A percentile compares a stretch with the other conserved stretches of the same genome.
Evolutionary conservation across 306 rosid species (phyloP).

Genomic region (Vachellia pachyceras): DNA sequence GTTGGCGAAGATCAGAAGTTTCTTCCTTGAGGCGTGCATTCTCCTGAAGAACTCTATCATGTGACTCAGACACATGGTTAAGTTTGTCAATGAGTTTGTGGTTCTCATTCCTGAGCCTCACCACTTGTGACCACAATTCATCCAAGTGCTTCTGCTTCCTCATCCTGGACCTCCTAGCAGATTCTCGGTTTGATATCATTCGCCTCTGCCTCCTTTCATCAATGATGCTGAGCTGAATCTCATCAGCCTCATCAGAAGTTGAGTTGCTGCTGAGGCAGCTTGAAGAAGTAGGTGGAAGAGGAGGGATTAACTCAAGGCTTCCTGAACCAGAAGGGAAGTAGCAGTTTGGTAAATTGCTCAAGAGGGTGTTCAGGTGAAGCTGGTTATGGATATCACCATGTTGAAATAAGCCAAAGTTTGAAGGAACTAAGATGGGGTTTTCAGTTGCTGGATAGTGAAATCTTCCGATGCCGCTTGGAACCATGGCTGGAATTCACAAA

Average conservation of each 20-base stretch:
- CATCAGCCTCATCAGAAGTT: conserved; percentile 84
- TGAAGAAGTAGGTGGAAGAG: conserved; percentile 32
- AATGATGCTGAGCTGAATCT: conserved; percentile 60
- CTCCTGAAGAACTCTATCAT: conserved; percentile 67
- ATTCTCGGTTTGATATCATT: conserved; percentile 89
- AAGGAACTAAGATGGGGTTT: conserved; percentile 48
- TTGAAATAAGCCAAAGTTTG: conserved; percentile 40
- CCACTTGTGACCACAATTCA: conserved; percentile 85
- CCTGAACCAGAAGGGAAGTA: conserved; percentile 38
- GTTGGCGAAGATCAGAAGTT: conserved; percentile 66
- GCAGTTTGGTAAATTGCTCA: conserved; percentile 47
- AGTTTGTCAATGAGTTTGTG: conserved; percentile 64
- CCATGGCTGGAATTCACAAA: conserved; percentile 51
- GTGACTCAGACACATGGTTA: conserved; percentile 62
- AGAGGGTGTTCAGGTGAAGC: conserved; percentile 42
- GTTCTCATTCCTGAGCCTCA: conserved; percentile 73
- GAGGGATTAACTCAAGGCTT: conserved; percentile 50
- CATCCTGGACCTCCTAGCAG: conserved; percentile 87
- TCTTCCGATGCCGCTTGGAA: conserved; percentile 64
- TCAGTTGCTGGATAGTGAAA: conserved; percentile 53
- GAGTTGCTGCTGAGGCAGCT: conserved; percentile 61
- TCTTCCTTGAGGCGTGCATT: conserved; percentile 78
- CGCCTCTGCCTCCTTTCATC: conserved; percentile 78
- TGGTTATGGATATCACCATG: conserved; percentile 52
- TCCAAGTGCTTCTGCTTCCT: conserved; percentile 87